Evolutionary conservation across 352 stramenopile species (phyloP), one percentile per base, ranked within the genome.

Genomic region (Pythium angustatum): DNA sequence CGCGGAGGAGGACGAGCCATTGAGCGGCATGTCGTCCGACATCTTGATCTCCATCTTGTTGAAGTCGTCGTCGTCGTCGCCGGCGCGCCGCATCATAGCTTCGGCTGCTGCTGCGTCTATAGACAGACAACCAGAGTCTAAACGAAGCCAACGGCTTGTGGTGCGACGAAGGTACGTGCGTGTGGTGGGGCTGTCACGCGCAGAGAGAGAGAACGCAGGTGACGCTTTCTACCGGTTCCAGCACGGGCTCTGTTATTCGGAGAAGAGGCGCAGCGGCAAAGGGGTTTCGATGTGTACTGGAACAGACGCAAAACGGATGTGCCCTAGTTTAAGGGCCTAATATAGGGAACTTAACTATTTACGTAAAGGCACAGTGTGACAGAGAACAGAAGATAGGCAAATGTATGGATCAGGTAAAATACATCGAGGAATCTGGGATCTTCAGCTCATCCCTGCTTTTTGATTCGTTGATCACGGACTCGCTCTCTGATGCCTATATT

Each of bases 21-120:
- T 73, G 49, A 73, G 66, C 49, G 66, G 66, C 60, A 63, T 63
- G 34, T 65, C 54, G 61, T 73, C 66, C 60, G 66, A 60, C 58
- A 72, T 64, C 43, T 69, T 66, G 60, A 73, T 63, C 48, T 73
- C 66, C 60, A 73, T 66, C 66, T 72, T 62, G 48, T 54, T 56
- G 40, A 71, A 65, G 9, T 66, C 64, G n/a, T 71, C 64, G 31
- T 66, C 57, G n/a, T 66, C 64, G 28, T 44, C 24, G n/a, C 19
- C 34, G 5, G 31, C 43, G 50, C 60, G 45, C 30, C 36, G 44
- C 60, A 67, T 67, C 59, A 54, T 59, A 4, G 26, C 40, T 31
- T 9, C 17, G 11, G 24, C 24, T 36, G 31, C 31, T 28, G 45
- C 45, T 19, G 30, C 27, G 45, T 33, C 14, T 6, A 24, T 14